Conservation (phyloP, 805 yeast species). For the Saccharomycopsis fermentans region DNA sequence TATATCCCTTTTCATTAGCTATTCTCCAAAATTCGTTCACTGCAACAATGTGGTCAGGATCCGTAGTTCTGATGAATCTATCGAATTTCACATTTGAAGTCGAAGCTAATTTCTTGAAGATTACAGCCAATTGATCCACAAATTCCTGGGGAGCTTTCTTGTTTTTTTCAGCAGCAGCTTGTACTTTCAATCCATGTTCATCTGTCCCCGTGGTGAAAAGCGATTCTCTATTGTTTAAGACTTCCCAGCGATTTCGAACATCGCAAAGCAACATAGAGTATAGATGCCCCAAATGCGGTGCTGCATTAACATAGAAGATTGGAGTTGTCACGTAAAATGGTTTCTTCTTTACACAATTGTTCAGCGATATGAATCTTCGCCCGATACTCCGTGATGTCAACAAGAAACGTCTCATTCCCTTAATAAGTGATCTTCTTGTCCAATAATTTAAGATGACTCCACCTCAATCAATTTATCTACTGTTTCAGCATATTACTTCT, state of each 20-base stretch:
- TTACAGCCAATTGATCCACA: conserved; percentile 58
- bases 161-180: conserved; percentile 61
- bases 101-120: conserved; percentile 57
- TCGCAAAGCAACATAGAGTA: conserved; percentile 84
- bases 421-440: too few species aligned
- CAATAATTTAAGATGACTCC: too few species aligned
- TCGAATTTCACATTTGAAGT: conserved; percentile 48
- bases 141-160: conserved; percentile 50
- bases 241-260: conserved; percentile 64
- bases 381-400: background rate
- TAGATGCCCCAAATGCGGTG: conserved; percentile 89
- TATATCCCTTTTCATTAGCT: conserved; percentile 48
- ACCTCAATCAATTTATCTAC: too few species aligned
- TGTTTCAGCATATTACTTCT: too few species aligned
- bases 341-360: background rate
- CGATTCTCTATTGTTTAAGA: conserved; percentile 34
- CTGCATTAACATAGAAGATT: conserved; percentile 91
- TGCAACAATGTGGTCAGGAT: conserved; percentile 57
- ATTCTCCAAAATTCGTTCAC: conserved; percentile 63
- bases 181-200: conserved; percentile 93
- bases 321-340: conserved; percentile 68
- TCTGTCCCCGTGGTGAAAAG: conserved; percentile 87
- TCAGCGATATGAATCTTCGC: background rate
- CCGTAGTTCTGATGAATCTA: conserved; percentile 87
- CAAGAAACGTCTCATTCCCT: background rate